Percentiles rank a stretch among this genome's conserved stretches.
phyloP scores from a whole-genome alignment of 176 grass and related monocot species.

The Oryza meyeriana region DNA sequence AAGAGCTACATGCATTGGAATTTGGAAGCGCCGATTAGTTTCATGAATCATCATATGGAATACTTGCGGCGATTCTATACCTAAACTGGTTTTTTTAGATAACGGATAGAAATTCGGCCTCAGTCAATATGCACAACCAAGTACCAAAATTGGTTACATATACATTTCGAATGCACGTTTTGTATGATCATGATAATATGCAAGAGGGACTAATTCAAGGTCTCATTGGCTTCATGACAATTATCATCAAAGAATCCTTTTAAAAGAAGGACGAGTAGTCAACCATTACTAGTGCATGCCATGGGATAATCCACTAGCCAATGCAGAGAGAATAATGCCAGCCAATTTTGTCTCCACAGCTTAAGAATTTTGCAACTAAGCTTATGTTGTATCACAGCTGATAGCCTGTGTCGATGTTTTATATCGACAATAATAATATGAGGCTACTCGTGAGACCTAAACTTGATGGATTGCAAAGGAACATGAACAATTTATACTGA shows the following conservation, averaged over 20 bases:
- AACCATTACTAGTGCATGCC: neutral
- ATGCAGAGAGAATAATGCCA: neutral
- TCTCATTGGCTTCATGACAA: neutral
- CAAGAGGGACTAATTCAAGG: neutral
- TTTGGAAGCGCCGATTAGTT: neutral
- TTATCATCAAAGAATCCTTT: neutral
- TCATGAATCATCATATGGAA: neutral
- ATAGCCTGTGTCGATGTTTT: too few species aligned
- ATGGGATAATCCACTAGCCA: neutral
- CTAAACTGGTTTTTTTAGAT: too few species aligned
- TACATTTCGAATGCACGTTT: neutral
- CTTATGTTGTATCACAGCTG: neutral
- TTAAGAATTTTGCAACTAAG: constrained; percentile 3
- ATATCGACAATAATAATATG: too few species aligned
- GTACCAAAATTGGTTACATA: too few species aligned
- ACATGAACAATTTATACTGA: too few species aligned
- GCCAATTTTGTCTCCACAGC: neutral
- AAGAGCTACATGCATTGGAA: too few species aligned
- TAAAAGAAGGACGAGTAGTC: neutral
- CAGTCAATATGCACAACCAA: too few species aligned
- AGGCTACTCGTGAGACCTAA: too few species aligned
- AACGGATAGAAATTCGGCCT: too few species aligned
- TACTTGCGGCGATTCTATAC: neutral
- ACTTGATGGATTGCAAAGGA: too few species aligned
- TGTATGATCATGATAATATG: neutral